Conservation (phyloP, 805 yeast species). For the Brettanomyces anomalus region DNA sequence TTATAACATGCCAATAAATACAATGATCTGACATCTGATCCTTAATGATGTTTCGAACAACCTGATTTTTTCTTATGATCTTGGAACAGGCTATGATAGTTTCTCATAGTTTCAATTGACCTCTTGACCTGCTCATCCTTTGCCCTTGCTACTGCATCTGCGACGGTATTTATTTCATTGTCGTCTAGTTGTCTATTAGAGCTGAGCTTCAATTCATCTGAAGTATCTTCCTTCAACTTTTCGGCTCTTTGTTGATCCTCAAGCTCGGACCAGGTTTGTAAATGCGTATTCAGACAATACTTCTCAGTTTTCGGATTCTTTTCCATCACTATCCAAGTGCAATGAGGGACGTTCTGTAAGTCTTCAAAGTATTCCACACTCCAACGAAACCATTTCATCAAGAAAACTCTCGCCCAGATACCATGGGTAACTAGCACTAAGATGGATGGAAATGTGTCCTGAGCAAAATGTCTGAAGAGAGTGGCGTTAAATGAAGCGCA, state of each 20-base stretch:
- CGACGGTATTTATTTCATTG: conserved; percentile 20
- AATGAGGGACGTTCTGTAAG: conserved; percentile 75
- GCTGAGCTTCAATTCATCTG: conserved; percentile 18
- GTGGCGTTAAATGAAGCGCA: conserved; percentile 88
- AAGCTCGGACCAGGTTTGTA: conserved; percentile 66
- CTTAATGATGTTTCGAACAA: too few relatives aligned
- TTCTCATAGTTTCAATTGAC: background rate
- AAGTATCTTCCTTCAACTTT: conserved; percentile 15
- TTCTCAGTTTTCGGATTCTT: conserved; percentile 37
- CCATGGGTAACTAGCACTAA: conserved; percentile 88
- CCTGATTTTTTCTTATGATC: background rate
- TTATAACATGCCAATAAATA: too few relatives aligned
- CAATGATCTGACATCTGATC: too few relatives aligned
- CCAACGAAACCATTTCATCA: conserved; percentile 96
- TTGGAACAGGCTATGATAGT: background rate
- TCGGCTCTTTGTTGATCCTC: conserved; percentile 20
- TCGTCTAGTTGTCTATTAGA: conserved; percentile 15
- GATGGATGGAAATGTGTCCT: conserved; percentile 66
- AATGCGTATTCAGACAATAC: conserved; percentile 49
- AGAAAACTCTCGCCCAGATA: conserved; percentile 85
- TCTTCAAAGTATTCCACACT: conserved; percentile 81
- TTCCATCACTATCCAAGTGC: conserved; percentile 76
- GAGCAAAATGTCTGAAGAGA: conserved; percentile 67
- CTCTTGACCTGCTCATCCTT: conserved; percentile 26
- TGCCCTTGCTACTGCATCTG: conserved; percentile 36